phyloP scores from a whole-genome alignment of 805 yeast species.

The Naumovozyma castellii region DNA sequence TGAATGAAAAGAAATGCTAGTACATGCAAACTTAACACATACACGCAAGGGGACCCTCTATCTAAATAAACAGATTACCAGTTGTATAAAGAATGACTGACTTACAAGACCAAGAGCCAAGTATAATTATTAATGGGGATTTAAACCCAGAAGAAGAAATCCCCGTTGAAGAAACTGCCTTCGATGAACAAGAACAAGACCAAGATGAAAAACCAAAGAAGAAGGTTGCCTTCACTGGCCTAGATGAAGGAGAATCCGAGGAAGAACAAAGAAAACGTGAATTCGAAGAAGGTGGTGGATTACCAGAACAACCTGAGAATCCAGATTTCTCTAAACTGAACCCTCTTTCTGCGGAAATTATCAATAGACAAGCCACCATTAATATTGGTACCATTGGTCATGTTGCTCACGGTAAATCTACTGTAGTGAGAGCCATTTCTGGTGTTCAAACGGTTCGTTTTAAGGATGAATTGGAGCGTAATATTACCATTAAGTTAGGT shows the following conservation, averaged over 20 bases:
- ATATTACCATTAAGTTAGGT: slow-evolving; percentile 95
- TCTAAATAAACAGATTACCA: too few species aligned
- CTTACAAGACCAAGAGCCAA: slow-evolving; percentile 77
- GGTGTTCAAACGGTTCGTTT: slow-evolving; percentile 99
- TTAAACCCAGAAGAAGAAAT: slow-evolving; percentile 33
- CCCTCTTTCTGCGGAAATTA: slow-evolving; percentile 89
- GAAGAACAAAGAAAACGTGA: slow-evolving; percentile 75
- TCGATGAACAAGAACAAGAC: slow-evolving; percentile 33
- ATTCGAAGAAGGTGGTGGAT: slow-evolving; percentile 96
- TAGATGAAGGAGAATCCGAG: slow-evolving; percentile 55
- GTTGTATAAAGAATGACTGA: slow-evolving; percentile 68
- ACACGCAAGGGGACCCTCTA: too few species aligned
- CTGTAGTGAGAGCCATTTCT: slow-evolving; percentile 91
- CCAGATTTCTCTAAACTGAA: slow-evolving; percentile 76
- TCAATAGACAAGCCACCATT: slow-evolving; percentile 97
- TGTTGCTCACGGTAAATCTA: slow-evolving; percentile 91
- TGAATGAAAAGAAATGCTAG: too few species aligned
- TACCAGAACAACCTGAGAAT: slow-evolving; percentile 89
- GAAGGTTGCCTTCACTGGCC: slow-evolving; percentile 71
- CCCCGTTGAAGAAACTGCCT: slow-evolving; percentile 26
- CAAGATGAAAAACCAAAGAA: slow-evolving; percentile 45
- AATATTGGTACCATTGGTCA: slow-evolving; percentile 97
- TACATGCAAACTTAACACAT: too few species aligned
- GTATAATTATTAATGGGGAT: slow-evolving; percentile 65
- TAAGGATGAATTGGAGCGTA: slow-evolving; percentile 98